Percentiles rank a stretch among this genome's conserved stretches.
Conservation (phyloP, 169 alveolate genomes). For the Eimeria falciformis region DNA sequence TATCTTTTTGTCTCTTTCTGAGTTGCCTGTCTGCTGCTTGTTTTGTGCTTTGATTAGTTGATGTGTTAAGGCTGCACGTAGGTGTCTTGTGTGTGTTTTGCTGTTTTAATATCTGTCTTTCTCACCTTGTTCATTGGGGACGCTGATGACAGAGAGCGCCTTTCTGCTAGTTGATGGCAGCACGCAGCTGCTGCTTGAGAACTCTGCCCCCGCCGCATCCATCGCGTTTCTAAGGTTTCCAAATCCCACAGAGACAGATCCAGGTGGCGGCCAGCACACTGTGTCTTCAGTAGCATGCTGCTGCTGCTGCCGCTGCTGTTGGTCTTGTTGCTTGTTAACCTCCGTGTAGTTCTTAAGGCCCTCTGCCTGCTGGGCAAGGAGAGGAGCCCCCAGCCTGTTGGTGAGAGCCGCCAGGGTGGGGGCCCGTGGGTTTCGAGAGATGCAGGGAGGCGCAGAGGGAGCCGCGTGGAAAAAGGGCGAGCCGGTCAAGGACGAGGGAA, state of each 20-base stretch:
- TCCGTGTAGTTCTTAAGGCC: background rate
- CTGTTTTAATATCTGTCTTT: too few relatives aligned
- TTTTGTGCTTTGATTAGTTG: too few relatives aligned
- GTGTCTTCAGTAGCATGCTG: background rate
- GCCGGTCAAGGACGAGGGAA: constrained; percentile 68
- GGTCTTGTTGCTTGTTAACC: background rate
- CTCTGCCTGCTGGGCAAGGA: background rate
- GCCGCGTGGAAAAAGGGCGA: constrained; percentile 75
- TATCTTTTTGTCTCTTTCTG: too few relatives aligned
- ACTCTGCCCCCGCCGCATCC: constrained; percentile 23
- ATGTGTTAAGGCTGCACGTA: too few relatives aligned
- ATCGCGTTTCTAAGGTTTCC: background rate
- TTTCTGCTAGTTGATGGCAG: constrained; percentile 1
- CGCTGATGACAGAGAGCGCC: constrained; percentile 62
- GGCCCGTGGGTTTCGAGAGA: constrained; percentile 6
- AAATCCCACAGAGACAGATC: constrained; percentile 3
- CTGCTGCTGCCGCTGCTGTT: constrained; percentile 64
- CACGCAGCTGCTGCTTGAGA: background rate
- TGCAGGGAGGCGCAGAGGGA: constrained; percentile 71
- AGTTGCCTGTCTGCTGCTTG: too few relatives aligned
- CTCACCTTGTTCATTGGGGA: constrained; percentile 57
- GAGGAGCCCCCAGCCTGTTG: constrained; percentile 11
- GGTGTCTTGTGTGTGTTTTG: too few relatives aligned
- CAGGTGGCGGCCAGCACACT: constrained; percentile 26
- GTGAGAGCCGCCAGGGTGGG: constrained; percentile 64